Conservation (phyloP, 192 early-diverging fungal genomes). For the Gonapodya sp. region DNA sequence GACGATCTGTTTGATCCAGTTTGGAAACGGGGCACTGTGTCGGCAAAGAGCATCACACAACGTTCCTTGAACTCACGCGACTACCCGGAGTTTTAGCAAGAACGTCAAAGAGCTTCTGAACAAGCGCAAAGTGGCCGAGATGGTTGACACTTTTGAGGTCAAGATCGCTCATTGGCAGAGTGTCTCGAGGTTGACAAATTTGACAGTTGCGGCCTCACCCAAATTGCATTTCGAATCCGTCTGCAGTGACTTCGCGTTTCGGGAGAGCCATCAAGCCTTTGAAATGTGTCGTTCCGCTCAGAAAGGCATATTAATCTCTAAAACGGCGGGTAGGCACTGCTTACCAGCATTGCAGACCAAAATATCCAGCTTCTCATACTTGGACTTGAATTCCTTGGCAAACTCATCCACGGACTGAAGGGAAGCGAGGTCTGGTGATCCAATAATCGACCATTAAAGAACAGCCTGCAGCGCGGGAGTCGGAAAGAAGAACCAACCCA, state of each 20-base stretch:
- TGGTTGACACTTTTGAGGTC: not conserved
- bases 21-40: not conserved
- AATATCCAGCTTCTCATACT: not conserved
- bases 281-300: too few relatives aligned
- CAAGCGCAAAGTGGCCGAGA: constrained; percentile 3
- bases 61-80: not conserved
- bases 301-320: not conserved
- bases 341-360: constrained; percentile 9
- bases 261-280: not conserved
- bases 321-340: not conserved
- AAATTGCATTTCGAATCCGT: constrained; percentile 3
- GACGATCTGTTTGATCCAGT: too few relatives aligned
- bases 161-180: not conserved
- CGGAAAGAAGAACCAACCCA: too few relatives aligned
- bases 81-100: not conserved
- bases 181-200: too few relatives aligned
- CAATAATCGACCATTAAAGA: too few relatives aligned
- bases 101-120: not conserved
- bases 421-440: constrained; percentile 1
- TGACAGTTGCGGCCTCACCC: not conserved
- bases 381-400: not conserved
- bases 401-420: not conserved
- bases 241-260: not conserved
- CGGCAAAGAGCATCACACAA: not conserved
- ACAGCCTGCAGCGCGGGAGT: too few relatives aligned